Evolutionary conservation across 2,329 filamentous ascomycete genomes (phyloP).

Genomic region (Sclerotiophoma versabilis): DNA sequence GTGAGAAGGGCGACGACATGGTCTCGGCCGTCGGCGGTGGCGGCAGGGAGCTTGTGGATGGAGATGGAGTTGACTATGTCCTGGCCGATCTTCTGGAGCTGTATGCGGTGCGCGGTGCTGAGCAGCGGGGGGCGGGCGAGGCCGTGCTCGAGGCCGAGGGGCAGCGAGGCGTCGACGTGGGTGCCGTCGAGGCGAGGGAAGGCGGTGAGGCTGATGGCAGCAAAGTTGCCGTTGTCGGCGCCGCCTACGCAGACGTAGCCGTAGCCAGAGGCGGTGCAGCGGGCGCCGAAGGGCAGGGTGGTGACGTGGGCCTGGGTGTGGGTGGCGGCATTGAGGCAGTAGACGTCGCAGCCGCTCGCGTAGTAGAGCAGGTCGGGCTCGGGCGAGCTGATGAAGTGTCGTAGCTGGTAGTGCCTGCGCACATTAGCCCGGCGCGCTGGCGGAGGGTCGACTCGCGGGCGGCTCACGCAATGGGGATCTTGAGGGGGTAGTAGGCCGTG

Average conservation of each 20-base stretch:
- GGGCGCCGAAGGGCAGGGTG: conserved; percentile 72
- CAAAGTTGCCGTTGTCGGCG: conserved; percentile 82
- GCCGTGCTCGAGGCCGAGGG: conserved; percentile 56
- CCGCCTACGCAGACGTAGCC: conserved; percentile 93
- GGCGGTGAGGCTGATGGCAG: conserved; percentile 71
- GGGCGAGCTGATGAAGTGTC: conserved; percentile 85
- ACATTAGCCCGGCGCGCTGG: conserved; percentile 20
- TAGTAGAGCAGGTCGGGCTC: conserved; percentile 83
- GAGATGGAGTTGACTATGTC: conserved; percentile 73
- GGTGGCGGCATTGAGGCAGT: conserved; percentile 67
- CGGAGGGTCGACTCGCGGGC: not conserved
- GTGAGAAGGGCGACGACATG: conserved; percentile 77
- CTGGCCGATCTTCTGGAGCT: conserved; percentile 66
- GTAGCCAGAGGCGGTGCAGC: conserved; percentile 84
- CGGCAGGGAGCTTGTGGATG: conserved; percentile 61
- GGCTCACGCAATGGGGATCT: conserved; percentile 58
- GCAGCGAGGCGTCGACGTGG: conserved; percentile 65
- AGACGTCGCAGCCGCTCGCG: conserved; percentile 72
- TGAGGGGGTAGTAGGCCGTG: conserved; percentile 57
- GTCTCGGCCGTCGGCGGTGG: conserved; percentile 53
- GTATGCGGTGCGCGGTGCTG: conserved; percentile 48
- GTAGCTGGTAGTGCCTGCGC: conserved; percentile 81
- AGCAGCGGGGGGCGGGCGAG: conserved; percentile 50
- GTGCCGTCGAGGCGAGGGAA: conserved; percentile 51
- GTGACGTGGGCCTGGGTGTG: conserved; percentile 76